phyloP scores from a whole-genome alignment of 257 asterid genomes.

The Solanum infundibuliforme region DNA sequence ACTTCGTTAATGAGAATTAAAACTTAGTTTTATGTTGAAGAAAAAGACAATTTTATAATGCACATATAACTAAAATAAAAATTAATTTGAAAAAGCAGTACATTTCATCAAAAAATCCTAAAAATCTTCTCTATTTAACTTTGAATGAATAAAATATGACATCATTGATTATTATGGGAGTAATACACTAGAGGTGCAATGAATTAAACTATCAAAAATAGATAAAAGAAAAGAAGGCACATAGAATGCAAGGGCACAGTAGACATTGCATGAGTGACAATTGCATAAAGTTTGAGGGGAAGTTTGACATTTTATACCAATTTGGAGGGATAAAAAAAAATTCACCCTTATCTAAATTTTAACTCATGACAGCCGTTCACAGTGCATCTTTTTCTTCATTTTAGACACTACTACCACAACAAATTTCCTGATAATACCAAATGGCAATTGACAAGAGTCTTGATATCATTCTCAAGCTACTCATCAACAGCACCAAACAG shows the following conservation, averaged over 20 bases:
- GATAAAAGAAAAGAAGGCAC: not conserved
- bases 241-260: not conserved
- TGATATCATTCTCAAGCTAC: not conserved
- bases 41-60: not conserved
- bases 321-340: not conserved
- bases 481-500: not conserved
- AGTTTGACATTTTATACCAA: not conserved
- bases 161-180: not conserved
- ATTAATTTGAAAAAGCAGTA: not conserved
- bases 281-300: not conserved
- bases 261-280: not conserved
- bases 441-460: not conserved
- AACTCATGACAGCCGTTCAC: not conserved
- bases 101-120: not conserved
- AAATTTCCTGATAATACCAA: not conserved
- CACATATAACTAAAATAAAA: not conserved
- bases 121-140: not conserved
- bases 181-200: not conserved
- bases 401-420: not conserved
- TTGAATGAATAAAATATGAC: not conserved
- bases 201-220: not conserved
- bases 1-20: not conserved
- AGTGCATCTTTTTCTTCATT: not conserved
- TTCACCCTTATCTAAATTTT: not conserved
- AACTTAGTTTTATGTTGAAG: not conserved